Conservation (phyloP, 164 flowering plant species). For the Cinnamomum micranthum region DNA sequence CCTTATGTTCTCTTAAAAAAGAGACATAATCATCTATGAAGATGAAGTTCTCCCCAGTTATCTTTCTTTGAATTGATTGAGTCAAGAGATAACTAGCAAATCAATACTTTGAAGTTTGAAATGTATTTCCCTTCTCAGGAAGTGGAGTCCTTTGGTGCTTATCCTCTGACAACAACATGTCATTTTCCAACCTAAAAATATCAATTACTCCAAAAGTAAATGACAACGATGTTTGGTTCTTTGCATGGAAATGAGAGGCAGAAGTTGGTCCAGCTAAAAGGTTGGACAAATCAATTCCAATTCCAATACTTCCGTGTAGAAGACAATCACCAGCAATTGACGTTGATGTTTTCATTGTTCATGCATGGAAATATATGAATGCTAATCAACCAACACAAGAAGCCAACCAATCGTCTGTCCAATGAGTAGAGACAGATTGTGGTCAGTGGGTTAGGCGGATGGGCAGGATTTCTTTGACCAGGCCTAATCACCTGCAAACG, state of each 20-base stretch:
- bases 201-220: background rate
- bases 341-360: slow-evolving; percentile 1
- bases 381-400: background rate
- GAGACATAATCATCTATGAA: too few species aligned
- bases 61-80: too few species aligned
- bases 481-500: background rate
- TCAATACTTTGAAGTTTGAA: too few species aligned
- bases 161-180: background rate
- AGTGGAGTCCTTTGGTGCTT: background rate
- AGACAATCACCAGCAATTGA: background rate
- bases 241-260: background rate
- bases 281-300: background rate
- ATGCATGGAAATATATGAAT: background rate
- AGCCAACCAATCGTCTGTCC: background rate
- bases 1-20: too few species aligned
- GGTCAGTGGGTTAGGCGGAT: background rate
- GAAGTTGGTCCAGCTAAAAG: background rate
- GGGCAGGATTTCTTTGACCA: slow-evolving; percentile 4
- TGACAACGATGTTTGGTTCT: background rate
- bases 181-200: background rate
- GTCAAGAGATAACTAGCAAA: too few species aligned
- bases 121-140: too few species aligned
- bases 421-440: background rate
- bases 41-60: too few species aligned
- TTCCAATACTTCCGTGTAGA: background rate